Conservation (phyloP, 495 filamentous ascomycete species). For the Symbiotaphrina buchneri region DNA sequence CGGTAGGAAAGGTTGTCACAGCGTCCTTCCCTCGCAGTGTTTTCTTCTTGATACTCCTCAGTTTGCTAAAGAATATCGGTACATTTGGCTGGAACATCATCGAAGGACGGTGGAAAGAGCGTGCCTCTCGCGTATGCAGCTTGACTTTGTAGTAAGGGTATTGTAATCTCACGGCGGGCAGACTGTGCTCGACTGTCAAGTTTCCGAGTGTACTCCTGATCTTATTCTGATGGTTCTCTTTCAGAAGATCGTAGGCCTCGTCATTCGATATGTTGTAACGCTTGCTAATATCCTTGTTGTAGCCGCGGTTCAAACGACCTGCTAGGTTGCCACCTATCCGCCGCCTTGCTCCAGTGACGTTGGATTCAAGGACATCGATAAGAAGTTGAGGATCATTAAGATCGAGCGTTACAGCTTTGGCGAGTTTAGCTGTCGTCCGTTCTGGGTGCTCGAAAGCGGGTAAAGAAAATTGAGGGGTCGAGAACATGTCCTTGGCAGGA, state of each 20-base stretch:
- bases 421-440: conserved; percentile 36
- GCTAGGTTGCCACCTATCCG: conserved; percentile 22
- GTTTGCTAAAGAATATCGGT: conserved; percentile 31
- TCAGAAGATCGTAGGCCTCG: conserved; percentile 80
- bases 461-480: conserved; percentile 21
- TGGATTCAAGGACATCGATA: conserved; percentile 33
- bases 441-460: conserved; percentile 37
- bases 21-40: conserved; percentile 50
- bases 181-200: conserved; percentile 67
- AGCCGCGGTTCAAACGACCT: conserved; percentile 27
- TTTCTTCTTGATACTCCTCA: conserved; percentile 57
- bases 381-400: conserved; percentile 77
- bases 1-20: conserved; percentile 47
- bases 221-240: conserved; percentile 91
- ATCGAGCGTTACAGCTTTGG: conserved; percentile 62
- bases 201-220: conserved; percentile 77
- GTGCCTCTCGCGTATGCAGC: conserved; percentile 51
- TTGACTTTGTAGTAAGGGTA: conserved; percentile 89
- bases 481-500: conserved; percentile 18
- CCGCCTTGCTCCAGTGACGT: too few species aligned
- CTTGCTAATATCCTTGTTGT: conserved; percentile 35
- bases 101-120: conserved; percentile 74
- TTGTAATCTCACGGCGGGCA: conserved; percentile 73
- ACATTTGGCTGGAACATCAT: conserved; percentile 32
- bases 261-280: conserved; percentile 95